Percentiles rank a stretch among this genome's conserved stretches.
Evolutionary conservation across 768 basidiomycete genomes (phyloP).

Genomic region (Chiua virens): DNA sequence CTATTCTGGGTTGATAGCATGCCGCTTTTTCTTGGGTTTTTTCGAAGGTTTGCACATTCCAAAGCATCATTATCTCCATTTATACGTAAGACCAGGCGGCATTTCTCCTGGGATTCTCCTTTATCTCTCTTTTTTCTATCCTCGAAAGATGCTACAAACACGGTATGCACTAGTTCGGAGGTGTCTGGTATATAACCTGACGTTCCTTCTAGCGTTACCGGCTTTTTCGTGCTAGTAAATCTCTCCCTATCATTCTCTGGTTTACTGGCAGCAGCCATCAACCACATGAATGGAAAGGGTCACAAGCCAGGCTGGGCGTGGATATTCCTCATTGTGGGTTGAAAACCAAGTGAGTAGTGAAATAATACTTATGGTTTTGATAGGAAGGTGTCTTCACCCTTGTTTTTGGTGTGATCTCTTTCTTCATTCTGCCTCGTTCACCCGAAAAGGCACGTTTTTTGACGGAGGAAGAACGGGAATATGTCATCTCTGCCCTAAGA

Average conservation of each 20-base stretch:
- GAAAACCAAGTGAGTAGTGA: background rate
- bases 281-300: slow-evolving; percentile 49
- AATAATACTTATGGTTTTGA: background rate
- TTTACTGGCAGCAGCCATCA: slow-evolving; percentile 58
- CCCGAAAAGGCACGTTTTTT: slow-evolving; percentile 52
- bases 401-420: slow-evolving; percentile 50
- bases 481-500: slow-evolving; percentile 35
- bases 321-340: slow-evolving; percentile 53
- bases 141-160: too few species aligned
- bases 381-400: slow-evolving; percentile 65
- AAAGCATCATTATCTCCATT: too few species aligned
- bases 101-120: too few species aligned
- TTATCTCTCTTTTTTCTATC: too few species aligned
- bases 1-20: too few species aligned
- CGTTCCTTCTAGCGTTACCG: too few species aligned
- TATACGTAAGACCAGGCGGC: too few species aligned
- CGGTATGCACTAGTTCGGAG: too few species aligned
- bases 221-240: too few species aligned
- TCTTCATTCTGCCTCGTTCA: slow-evolving; percentile 47
- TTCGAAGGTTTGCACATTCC: too few species aligned
- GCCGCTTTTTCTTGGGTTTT: too few species aligned
- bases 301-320: slow-evolving; percentile 61
- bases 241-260: slow-evolving; percentile 67
- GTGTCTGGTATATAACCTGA: too few species aligned
- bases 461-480: slow-evolving; percentile 47